A percentile compares a stretch with the other conserved stretches of the same genome.
These are phyloP conservation scores for Cryptococcus deneoformans DNA, from an alignment of 1,284 basidiomycete genomes.

Conservation along the genomic window DNA sequence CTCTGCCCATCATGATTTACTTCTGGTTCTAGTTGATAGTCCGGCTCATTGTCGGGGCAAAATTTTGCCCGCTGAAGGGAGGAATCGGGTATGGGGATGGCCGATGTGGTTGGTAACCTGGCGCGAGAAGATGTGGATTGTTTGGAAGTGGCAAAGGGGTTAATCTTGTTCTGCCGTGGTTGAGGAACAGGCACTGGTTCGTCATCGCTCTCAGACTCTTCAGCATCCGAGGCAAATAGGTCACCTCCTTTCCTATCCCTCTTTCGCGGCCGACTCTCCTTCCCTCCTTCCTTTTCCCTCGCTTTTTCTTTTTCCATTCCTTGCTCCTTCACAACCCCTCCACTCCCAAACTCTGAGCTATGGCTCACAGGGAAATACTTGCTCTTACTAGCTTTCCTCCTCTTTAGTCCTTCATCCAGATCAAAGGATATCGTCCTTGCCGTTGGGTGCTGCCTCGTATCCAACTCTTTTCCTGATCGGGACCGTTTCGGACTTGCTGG, in stretches of 20 bases:
- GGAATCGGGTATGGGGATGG: too few relatives aligned
- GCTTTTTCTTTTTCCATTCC: conserved; percentile 2
- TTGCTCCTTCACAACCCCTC: conserved; percentile 11
- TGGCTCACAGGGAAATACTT: conserved; percentile 15
- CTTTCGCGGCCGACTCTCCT: background rate
- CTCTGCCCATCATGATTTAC: background rate
- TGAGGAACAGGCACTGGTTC: too few relatives aligned
- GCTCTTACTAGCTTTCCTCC: conserved; percentile 9
- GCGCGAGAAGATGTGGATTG: too few relatives aligned
- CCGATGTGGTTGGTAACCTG: too few relatives aligned
- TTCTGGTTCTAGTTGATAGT: too few relatives aligned
- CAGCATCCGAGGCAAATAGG: background rate
- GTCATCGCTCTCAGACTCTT: too few relatives aligned
- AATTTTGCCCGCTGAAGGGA: too few relatives aligned
- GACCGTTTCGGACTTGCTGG: background rate
- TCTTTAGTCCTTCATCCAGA: conserved; percentile 5
- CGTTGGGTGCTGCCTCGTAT: conserved; percentile 13
- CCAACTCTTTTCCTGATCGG: background rate
- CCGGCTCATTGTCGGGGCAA: too few relatives aligned
- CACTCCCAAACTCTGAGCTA: background rate
- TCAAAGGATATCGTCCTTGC: conserved; percentile 24
- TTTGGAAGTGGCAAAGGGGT: too few relatives aligned
- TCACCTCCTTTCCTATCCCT: background rate
- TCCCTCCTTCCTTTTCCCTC: background rate
- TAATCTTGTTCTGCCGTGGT: too few relatives aligned